phyloP scores from a whole-genome alignment of 352 stramenopile genomes.

The Phytophthora pisi region DNA sequence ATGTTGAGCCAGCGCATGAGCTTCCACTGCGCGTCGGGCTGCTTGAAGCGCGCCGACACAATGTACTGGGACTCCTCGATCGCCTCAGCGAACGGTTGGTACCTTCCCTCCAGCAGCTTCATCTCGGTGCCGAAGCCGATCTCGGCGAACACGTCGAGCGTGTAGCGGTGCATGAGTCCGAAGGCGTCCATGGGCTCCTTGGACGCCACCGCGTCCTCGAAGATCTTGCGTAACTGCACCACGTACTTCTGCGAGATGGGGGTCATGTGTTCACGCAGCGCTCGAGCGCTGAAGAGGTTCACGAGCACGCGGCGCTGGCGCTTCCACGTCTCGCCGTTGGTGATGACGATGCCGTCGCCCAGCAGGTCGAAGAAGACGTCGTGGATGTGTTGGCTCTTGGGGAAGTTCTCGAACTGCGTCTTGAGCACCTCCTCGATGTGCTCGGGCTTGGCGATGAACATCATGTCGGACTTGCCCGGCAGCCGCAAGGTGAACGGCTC shows the following conservation, averaged over 20 bases:
- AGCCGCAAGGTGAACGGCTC: conserved; percentile 44
- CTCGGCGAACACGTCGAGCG: conserved; percentile 49
- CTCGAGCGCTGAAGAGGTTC: conserved; percentile 43
- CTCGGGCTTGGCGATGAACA: conserved; percentile 42
- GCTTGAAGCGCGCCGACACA: conserved; percentile 44
- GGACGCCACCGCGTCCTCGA: conserved; percentile 26
- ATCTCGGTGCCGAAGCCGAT: conserved; percentile 47
- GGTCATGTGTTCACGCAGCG: conserved; percentile 42
- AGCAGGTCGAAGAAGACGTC: conserved; percentile 55
- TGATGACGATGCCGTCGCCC: conserved; percentile 61
- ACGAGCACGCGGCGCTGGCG: conserved; percentile 45
- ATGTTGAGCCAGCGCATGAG: conserved; percentile 37
- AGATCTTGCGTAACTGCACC: conserved; percentile 32
- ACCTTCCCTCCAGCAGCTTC: conserved; percentile 35
- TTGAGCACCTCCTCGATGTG: conserved; percentile 45
- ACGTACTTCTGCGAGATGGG: conserved; percentile 41
- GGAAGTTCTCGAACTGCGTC: conserved; percentile 64
- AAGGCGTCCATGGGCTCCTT: conserved; percentile 35
- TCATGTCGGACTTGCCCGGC: conserved; percentile 39
- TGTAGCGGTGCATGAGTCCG: conserved; percentile 41
- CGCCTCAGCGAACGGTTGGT: conserved; percentile 38
- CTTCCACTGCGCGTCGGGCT: conserved; percentile 56
- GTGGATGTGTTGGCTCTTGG: conserved; percentile 54
- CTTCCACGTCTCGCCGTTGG: conserved; percentile 58
- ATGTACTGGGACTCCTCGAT: conserved; percentile 44